Evolutionary conservation across 495 filamentous ascomycete genomes (phyloP), one percentile per base, ranked within the genome.

Genomic region (Elasticomyces elasticus): DNA sequence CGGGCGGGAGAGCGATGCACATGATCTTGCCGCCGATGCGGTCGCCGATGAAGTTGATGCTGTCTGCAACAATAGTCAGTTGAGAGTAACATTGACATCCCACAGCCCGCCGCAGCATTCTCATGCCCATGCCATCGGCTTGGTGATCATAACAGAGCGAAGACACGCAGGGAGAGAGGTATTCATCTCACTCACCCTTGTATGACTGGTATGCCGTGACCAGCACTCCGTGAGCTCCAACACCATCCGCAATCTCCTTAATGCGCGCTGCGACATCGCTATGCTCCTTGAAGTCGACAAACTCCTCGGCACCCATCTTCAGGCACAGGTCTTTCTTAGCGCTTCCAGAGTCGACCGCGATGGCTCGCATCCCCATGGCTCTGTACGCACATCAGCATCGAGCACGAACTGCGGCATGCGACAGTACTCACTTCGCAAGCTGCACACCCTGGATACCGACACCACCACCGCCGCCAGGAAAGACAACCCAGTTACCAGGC

Each of bases 331-430:
- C 59, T 31, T 64, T 63, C 56, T 78, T 79, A 0, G 60, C 59
- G 1, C 53, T 61, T 0, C 75, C 76, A 0, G 64, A 69, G 46
- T 79, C 76, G 6, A 78, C 67, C 10, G 74, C 76, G n/a, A 79
- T 71, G 0, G 74, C 72, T 5, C 74, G 67, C 67, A 78, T 71
- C 0, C 76, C 76, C 73, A 79, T 77, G 2, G 73, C 74, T 28
- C 59, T 57, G 31, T n/a, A 23, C 1, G 2, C 13, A 17, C 5
- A 28, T 58, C 23, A 58, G 55, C 19, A 24, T 12, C 12, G 12
- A 2, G 15, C n/a, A 20, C 4, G 12, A 7, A 2, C 25, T 30
- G 24, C 3, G 5, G 12, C 3, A 19, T 9, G 6, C 9, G 3
- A 5, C 31, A 7, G 2, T 13, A 56, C 58, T 17, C 31, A 62